Base-by-base conservation (phyloP, 2,329 filamentous ascomycete species). In the Nothopassalora personata region DNA sequence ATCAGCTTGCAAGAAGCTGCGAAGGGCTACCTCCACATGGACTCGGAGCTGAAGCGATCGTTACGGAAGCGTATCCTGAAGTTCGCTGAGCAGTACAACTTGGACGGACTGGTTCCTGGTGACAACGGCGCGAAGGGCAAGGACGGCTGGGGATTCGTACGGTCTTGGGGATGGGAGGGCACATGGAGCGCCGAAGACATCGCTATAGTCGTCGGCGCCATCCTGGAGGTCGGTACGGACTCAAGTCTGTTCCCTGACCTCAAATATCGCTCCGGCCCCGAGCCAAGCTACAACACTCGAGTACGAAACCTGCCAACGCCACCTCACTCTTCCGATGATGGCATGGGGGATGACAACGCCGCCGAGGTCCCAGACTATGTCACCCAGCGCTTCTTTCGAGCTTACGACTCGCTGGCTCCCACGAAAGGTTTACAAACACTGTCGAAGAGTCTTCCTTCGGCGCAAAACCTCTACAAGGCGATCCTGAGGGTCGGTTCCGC, bases 1-100 rank as follows among this genome's bases (percentile, higher is more conserved):
- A 90, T 99, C 57, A 96, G 90, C 70, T 79, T 97, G 39, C 88
- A 88, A 5, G 93, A 99, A 76, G 96, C 92, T 76, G 92, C 91
- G 68, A 94, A 97, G 74, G 93, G 86, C 71, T 99, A 97, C 72
- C 91, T 91, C 0, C 94, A 99, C 74, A 97, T 99, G 92, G 93
- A 97, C 75, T 95, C 97, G 86, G 87, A 96, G 74, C 79, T 99
- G 34, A 99, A 97, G 76, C 87, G 90, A 5, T 90, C 90, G 31
- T 77, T 97, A 31, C 86, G 93, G 46, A 85, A 90, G 51, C 90
- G 95, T 60, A 81, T 99, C 1, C 81, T 97, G 19, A 93, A 93
- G 68, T 97, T 96, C 71, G 92, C 92, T 0, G 91, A 91, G 1
- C 81, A 96, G 61, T 99, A 97, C 74, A 94, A 95, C 30, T 82